Conservation (phyloP, 2,329 filamentous ascomycete species). For the Parascedosporium putredinis region DNA sequence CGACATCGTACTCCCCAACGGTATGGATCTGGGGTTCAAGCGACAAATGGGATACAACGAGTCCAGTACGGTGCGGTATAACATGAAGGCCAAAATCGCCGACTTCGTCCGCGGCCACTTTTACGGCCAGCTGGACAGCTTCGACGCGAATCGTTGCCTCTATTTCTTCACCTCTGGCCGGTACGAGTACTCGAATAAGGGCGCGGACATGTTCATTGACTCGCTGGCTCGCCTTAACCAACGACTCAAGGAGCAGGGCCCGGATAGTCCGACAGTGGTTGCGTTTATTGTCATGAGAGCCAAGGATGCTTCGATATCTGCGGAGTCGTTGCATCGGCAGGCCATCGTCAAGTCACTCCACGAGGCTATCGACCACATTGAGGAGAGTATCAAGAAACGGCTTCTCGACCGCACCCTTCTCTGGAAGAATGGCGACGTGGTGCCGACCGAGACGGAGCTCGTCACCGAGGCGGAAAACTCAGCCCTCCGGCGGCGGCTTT, state of each 20-base stretch:
- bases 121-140: constrained; percentile 90
- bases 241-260: constrained; percentile 71
- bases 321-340: constrained; percentile 92
- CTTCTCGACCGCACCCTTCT: constrained; percentile 89
- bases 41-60: constrained; percentile 51
- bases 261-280: constrained; percentile 81
- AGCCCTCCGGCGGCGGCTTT: constrained; percentile 78
- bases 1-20: constrained; percentile 91
- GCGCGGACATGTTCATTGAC: constrained; percentile 99
- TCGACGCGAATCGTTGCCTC: constrained; percentile 89
- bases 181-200: constrained; percentile 97
- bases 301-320: constrained; percentile 87
- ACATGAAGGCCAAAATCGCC: constrained; percentile 94
- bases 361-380: constrained; percentile 87
- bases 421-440: constrained; percentile 88
- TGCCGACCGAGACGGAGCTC: constrained; percentile 94
- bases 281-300: constrained; percentile 99
- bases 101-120: constrained; percentile 98
- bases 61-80: constrained; percentile 86
- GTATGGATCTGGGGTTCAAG: constrained; percentile 72
- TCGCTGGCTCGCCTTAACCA: constrained; percentile 91
- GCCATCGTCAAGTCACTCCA: constrained; percentile 93
- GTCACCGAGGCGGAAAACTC: constrained; percentile 89
- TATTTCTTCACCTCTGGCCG: constrained; percentile 96
- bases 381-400: constrained; percentile 82